A percentile compares a stretch with the other conserved stretches of the same genome.
These are phyloP conservation scores for Alternaria brassicae DNA, from an alignment of 2,329 filamentous ascomycete species.

Conservation along the genomic window DNA sequence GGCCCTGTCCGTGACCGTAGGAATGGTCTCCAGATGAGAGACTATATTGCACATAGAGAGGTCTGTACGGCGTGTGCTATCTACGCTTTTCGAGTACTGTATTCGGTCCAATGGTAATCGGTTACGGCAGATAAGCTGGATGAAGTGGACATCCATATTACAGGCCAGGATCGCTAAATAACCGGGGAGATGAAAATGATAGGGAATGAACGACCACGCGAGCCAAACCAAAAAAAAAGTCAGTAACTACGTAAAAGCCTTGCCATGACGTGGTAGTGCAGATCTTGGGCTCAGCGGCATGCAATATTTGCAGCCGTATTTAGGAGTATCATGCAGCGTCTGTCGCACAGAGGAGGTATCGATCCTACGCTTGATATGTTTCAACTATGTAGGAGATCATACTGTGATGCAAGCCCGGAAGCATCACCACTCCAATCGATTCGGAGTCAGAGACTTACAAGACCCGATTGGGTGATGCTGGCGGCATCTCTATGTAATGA, in stretches of 20 bases:
- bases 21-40: conserved; percentile 10
- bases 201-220: not conserved
- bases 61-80: conserved; percentile 3
- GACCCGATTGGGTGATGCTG: not conserved
- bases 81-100: not conserved
- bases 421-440: not conserved
- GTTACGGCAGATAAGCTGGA: conserved; percentile 5
- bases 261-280: not conserved
- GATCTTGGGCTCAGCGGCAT: not conserved
- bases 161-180: conserved; percentile 6
- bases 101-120: conserved; percentile 3
- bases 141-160: conserved; percentile 7
- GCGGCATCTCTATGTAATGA: no score
- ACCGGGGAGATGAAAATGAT: conserved; percentile 7
- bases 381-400: not conserved
- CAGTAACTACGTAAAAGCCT: not conserved
- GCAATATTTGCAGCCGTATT: not conserved
- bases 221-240: not conserved
- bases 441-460: not conserved
- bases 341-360: no score
- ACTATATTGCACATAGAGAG: conserved; percentile 1
- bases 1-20: conserved; percentile 1
- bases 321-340: no score
- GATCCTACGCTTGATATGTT: no score
- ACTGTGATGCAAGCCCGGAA: not conserved